Base-by-base conservation (phyloP, 805 yeast genomes). In the Metschnikowia cubensis region DNA sequence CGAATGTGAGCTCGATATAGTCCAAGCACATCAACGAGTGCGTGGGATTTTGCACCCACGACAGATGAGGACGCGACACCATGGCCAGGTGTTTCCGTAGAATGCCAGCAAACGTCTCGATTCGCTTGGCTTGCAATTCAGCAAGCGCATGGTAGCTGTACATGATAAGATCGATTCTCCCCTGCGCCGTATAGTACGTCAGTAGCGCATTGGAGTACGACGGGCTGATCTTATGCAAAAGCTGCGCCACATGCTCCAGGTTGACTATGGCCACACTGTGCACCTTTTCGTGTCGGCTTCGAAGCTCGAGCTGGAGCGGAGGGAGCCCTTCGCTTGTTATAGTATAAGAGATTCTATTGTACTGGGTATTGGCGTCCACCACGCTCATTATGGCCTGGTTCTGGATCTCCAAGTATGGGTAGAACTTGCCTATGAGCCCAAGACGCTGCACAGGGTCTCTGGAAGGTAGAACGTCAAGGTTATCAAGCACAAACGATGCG, bases 391-490 rank as follows among this genome's bases (percentile, higher is more conserved):
- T 31, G 7, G 17, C 11, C 22, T 46, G 51, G 29, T 46, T 38
- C n/a, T 35, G 44, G 3, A 64, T 49, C 25, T 62, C 63, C 34
- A 71, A 40, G 43, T 54, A 47, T 1, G 69, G 67, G 45, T 54
- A 60, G 48, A 71, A 69, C 47, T 54, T 55, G 44, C 56, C 61
- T 15, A 68, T 55, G 40, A 60, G 52, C 7, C 53, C 41, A 29
- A 67, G 49, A 17, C 75, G 57, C 35, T 58, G 50, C 8, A 45
- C 25, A 71, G 74, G 69, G 43, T 71, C 64, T 7, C 54, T 51
- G 3, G 75, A 66, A 2, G 77, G 76, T 5, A 62, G 58, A 4
- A 71, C 75, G 43, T 67, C 59, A 45, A 71, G 52, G 20, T 62
- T 61, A 8, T 63, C 57, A 13, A 64, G 35, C 14, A 57, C 50